Evolutionary conservation across 306 rosid species (phyloP), one percentile per base, ranked within the genome.

Genomic region (Lathyrus tuberosus): DNA sequence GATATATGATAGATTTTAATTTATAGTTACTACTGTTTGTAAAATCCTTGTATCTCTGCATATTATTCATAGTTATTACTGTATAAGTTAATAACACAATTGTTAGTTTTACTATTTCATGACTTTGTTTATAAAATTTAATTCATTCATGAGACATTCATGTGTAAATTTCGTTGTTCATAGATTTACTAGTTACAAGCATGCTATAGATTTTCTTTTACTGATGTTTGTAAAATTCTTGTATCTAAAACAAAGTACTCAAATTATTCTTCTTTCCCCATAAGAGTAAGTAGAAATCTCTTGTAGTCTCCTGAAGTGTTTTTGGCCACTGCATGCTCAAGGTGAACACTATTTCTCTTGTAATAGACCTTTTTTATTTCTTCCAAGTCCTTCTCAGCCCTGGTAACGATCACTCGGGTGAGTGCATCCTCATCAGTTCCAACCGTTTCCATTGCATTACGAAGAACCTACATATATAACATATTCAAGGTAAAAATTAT

Each of bases 361-460:
- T 79, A 83, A 65, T 88, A 94, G 14, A 82, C 43, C 60, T 88
- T 96, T 76, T 82, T 84, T 22, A 94, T 88, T 26, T 53, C 76
- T 74, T 53, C 77, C 88, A 94, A 8, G 53, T 93, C 98, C 78
- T 73, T 93, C 85, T 93, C 97, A 4, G 98, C 90, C 62, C 98
- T 84, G 0, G 86, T 79, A 24, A 93, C 97, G 4, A 90, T 84
- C 81, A 86, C 97, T 3, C 96, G 88, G 2, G 90, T 90, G 35
- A 93, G 62, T 22, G 80, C 89, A 6, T 88, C 98, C 65, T 93
- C 96, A 46, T 87, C 84, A 0, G 79, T 81, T 51, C 94, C 98
- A 0, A 12, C n/a, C 28, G 7, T 63, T 53, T 87, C 86, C 4
- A 90, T 66, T 0, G 89, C 89, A 48, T 85, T 84, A 13, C 98